Evolutionary conservation across 495 filamentous ascomycete species (phyloP), one percentile per base, ranked within the genome.

Genomic region (Paragyromitra xinjiangensis): DNA sequence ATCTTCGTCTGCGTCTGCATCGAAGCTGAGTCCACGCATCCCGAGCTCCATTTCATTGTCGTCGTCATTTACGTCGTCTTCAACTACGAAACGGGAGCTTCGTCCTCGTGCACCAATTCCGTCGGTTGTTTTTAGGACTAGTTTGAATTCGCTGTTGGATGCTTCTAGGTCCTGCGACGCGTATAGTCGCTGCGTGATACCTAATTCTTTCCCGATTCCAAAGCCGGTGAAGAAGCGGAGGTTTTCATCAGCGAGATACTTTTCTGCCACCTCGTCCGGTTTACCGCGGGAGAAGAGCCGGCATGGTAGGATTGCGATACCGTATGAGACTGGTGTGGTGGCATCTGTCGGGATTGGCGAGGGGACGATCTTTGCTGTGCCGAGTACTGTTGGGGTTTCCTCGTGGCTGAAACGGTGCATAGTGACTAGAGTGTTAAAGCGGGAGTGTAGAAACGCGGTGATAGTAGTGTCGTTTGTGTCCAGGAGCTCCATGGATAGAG

Each of bases 111-210:
- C 8, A n/a, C 59, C 59, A 5, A 56, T 11, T 51, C 14, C 37
- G 14, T 19, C 22, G 14, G 56, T 5, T 4, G 24, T 16, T 29
- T 55, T 53, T 0, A 14, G 2, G 11, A 45, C 22, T 12, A 63
- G 29, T 1, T 1, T 61, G 29, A 55, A 71, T n/a, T 26, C 24
- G 9, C 22, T 22, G 3, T 22, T 19, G 34, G 39, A 37, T 50
- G 14, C 19, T 61, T 34, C 56, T 3, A 62, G 69, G 40, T 62
- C 39, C 0, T 26, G 11, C 12, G 69, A 51, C 14, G 67, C 40
- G 45, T 81, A 81, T 7, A 78, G 8, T 16, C 73, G 69, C 53
- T 78, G 79, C 5, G 74, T 68, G 7, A 81, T 53, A 14, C 22
- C 65, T 4, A 81, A 44, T 3, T 75, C 37, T 2, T 78, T 69